These are phyloP conservation scores for Fusarium udum DNA, from an alignment of 2,329 filamentous ascomycete species.

Conservation along the genomic window DNA sequence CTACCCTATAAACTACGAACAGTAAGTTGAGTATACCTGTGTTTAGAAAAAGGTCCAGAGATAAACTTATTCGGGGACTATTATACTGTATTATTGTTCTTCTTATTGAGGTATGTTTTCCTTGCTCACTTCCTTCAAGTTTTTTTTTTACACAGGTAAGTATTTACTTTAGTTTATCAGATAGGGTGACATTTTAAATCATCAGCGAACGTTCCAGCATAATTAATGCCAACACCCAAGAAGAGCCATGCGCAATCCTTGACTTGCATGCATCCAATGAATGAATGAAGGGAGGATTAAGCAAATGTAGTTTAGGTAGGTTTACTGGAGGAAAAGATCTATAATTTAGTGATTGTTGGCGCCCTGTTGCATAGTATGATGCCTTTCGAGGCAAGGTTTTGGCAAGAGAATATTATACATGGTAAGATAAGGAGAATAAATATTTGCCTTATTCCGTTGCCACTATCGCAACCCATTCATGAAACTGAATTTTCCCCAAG, in stretches of 20 bases:
- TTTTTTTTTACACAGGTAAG: too few species aligned
- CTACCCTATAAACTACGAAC: background rate
- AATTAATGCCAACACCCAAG: background rate
- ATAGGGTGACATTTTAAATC: background rate
- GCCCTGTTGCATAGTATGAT: background rate
- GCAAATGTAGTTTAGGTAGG: background rate
- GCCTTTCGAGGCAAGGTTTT: background rate
- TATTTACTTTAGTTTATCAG: background rate
- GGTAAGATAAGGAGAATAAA: background rate
- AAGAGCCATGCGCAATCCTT: background rate
- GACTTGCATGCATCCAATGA: background rate
- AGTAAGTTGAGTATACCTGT: background rate
- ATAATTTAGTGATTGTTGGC: background rate
- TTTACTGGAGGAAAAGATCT: background rate
- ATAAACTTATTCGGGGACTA: background rate
- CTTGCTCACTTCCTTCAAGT: background rate
- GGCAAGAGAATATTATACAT: background rate
- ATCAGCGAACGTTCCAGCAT: constrained; percentile 1
- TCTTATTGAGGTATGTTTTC: background rate
- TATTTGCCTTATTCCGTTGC: background rate
- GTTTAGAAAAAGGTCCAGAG: background rate
- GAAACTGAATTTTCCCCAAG: background rate
- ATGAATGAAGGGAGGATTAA: background rate
- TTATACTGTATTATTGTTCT: too few species aligned
- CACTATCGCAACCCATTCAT: background rate